A percentile compares a stretch with the other conserved stretches of the same genome.
Evolutionary conservation across 441 rosid species (phyloP).

Genomic region (Geranium incanum): DNA sequence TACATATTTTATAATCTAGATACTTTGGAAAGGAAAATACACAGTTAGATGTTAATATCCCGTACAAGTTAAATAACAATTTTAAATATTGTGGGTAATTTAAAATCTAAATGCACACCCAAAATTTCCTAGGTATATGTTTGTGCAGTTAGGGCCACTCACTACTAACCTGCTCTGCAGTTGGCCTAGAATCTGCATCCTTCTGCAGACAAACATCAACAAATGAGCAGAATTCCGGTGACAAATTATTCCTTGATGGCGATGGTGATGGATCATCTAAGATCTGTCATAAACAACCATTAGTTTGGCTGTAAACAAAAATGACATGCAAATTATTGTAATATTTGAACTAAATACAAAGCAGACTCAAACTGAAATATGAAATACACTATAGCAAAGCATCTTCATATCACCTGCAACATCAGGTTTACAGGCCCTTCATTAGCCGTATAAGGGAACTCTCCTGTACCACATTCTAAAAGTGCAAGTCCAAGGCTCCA

Average conservation of each 20-base stretch:
- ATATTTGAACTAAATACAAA: neutral
- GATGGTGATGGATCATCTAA: conserved; percentile 94
- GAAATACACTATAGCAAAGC: conserved; percentile 5
- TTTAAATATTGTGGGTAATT: neutral
- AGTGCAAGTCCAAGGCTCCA: conserved; percentile 98
- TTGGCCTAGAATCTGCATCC: conserved; percentile 77
- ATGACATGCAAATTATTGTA: neutral
- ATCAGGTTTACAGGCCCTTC: conserved; percentile 93
- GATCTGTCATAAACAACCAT: conserved; percentile 46
- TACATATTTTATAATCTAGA: neutral
- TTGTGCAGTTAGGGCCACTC: neutral
- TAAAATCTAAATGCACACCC: neutral
- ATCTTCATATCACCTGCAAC: conserved; percentile 59
- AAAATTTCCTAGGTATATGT: neutral
- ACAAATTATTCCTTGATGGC: conserved; percentile 59
- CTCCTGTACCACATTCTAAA: conserved; percentile 93
- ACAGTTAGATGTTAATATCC: neutral
- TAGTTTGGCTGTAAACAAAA: conserved; percentile 8
- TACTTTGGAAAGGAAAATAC: neutral
- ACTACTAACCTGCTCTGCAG: conserved; percentile 72
- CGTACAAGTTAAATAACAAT: neutral
- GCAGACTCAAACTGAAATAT: neutral
- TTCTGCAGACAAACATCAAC: conserved; percentile 79
- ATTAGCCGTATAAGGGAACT: conserved; percentile 73
- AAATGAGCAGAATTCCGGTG: conserved; percentile 89